These are phyloP conservation scores for Wakefieldia striispora DNA, from an alignment of 768 basidiomycete genomes.

Conservation along the genomic window DNA sequence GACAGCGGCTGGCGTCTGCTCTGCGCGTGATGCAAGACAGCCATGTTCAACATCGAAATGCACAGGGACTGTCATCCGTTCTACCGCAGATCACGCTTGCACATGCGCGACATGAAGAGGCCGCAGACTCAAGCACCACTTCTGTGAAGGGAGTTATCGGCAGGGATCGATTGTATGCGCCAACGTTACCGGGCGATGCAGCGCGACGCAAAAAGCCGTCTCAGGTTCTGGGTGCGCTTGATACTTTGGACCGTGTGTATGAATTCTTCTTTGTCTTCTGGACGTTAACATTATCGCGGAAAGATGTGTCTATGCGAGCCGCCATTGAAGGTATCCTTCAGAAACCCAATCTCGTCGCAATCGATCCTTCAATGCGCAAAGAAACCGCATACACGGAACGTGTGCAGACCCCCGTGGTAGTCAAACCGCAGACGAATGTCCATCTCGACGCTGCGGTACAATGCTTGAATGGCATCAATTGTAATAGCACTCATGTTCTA, in stretches of 20 bases:
- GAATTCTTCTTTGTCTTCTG: constrained; percentile 1
- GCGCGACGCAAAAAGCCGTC: constrained; percentile 15
- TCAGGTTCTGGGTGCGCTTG: constrained; percentile 24
- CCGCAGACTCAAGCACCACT: background rate
- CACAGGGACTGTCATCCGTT: constrained; percentile 8
- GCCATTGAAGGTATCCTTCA: constrained; percentile 30
- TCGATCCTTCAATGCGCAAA: background rate
- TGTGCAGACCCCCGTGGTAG: background rate
- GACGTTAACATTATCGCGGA: constrained; percentile 1
- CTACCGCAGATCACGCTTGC: constrained; percentile 25
- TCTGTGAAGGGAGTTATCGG: background rate
- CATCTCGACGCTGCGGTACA: constrained; percentile 12
- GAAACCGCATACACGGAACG: background rate
- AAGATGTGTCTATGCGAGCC: constrained; percentile 29
- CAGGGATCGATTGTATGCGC: constrained; percentile 6
- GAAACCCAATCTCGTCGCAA: constrained; percentile 24
- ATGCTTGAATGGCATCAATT: background rate
- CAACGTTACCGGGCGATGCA: constrained; percentile 2
- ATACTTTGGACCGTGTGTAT: constrained; percentile 28
- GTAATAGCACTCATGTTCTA: constrained; percentile 1
- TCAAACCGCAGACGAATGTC: background rate
- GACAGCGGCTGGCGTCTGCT: constrained; percentile 52
- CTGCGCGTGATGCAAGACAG: constrained; percentile 25
- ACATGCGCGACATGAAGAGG: constrained; percentile 20
- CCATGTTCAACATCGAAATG: background rate